These are phyloP conservation scores for Acorus gramineus DNA, from an alignment of 106 monocot species.

Conservation along the genomic window DNA sequence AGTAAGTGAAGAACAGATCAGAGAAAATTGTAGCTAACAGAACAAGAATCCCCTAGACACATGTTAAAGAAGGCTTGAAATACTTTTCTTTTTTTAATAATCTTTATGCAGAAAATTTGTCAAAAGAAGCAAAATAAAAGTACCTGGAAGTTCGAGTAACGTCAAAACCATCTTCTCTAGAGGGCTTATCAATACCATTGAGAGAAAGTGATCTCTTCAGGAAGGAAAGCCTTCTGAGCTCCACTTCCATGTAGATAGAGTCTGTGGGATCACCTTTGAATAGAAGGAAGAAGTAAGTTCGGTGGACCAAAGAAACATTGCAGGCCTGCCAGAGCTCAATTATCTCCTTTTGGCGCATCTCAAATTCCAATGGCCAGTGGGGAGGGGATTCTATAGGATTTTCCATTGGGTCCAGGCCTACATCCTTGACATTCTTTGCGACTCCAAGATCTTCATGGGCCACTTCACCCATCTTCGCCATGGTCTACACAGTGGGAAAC, in stretches of 20 bases:
- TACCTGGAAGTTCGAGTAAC: conserved; percentile 49
- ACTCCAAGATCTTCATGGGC: conserved; percentile 7
- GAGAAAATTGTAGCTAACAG: too few species aligned
- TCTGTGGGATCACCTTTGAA: conserved; percentile 84
- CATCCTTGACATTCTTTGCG: conserved; percentile 26
- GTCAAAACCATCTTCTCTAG: conserved; percentile 13
- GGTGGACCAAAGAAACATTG: conserved; percentile 73
- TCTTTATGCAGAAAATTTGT: too few species aligned
- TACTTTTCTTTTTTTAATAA: too few species aligned
- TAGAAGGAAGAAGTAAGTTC: conserved; percentile 86
- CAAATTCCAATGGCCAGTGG: conserved; percentile 60
- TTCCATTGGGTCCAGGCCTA: conserved; percentile 40
- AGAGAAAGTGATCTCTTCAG: conserved; percentile 36
- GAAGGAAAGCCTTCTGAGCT: conserved; percentile 74
- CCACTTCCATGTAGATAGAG: conserved; percentile 98
- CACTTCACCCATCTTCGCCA: too few species aligned
- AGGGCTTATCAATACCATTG: conserved; percentile 13
- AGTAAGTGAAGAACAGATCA: too few species aligned
- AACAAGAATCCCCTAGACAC: too few species aligned
- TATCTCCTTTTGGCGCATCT: conserved; percentile 61
- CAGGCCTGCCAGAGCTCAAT: conserved; percentile 84
- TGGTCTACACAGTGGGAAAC: too few species aligned
- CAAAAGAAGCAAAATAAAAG: background rate
- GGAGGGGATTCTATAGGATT: conserved; percentile 47
- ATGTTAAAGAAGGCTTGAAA: too few species aligned